Base-by-base conservation (phyloP, 148 eudicot genomes). In the Camellia granthamiana region DNA sequence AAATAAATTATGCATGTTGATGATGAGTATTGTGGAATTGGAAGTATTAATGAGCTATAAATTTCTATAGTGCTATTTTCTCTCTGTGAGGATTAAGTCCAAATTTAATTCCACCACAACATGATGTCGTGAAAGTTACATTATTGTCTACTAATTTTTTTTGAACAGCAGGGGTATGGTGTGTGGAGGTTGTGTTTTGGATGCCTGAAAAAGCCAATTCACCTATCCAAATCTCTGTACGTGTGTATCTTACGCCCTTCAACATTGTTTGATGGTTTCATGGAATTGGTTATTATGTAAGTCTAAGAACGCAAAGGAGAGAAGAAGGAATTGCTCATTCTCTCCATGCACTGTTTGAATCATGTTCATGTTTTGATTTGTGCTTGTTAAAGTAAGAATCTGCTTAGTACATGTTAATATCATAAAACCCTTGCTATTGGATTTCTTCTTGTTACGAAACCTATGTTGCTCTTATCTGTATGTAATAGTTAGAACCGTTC, bases 101-200 rank as follows among this genome's bases (percentile, higher is more conserved):
- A 47, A 4, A 47, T 4, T 7, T 47, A 47, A 47, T 47, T 47
- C 7, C 51, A 47, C 51, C 51, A 47, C 51, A 47, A 47, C 6
- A 47, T 4, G 51, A 47, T 47, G 51, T 49, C 0, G 4, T 7
- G 52, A 30, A 49, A 7, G 0, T 5, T 7, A 49, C 52, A 49
- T 49, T 49, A 3, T 49, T 49, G 52, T 49, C 52, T 49, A 49
- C 52, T 49, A 49, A 49, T 46, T 19, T 76, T 54, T 42, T 58
- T 78, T 16, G 14, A 52, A 54, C 75, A 88, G 90, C 86, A 89
- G 94, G 90, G 90, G 92, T 41, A 92, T 94, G n/a, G 88, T 94
- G 81, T 94, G 98, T 69, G 96, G 98, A 82, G 98, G 98, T 19
- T 94, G 98, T 38, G 90, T 72, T 85, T 55, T 67, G 56, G 68